Evolutionary conservation across 805 yeast species (phyloP).

Genomic region (Metschnikowia sp.): DNA sequence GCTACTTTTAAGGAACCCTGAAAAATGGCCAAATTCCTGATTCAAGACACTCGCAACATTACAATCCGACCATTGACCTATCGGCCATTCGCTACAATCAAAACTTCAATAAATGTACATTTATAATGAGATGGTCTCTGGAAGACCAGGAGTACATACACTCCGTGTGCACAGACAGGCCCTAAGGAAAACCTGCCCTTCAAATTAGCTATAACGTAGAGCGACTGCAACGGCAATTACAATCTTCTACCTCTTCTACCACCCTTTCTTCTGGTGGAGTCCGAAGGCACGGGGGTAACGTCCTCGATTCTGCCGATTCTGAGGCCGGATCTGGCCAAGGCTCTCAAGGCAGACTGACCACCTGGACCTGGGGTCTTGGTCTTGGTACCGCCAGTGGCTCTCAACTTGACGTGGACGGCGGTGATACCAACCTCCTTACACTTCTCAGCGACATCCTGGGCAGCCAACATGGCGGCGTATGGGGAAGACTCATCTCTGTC

Average conservation of each 20-base stretch:
- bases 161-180: slow-evolving; percentile 4
- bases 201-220: too few species aligned
- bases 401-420: slow-evolving; percentile 98
- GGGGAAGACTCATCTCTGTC: slow-evolving; percentile 99
- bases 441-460: slow-evolving; percentile 98
- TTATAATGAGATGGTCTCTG: slow-evolving; percentile 12
- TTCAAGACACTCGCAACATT: background rate
- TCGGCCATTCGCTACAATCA: background rate
- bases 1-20: too few species aligned
- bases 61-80: too few species aligned
- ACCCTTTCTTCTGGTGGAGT: slow-evolving; percentile 99
- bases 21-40: background rate
- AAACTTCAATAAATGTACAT: slow-evolving; percentile 12
- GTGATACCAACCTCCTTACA: slow-evolving; percentile 99
- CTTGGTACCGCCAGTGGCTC: slow-evolving; percentile 99
- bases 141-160: slow-evolving; percentile 9
- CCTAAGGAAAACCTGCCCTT: too few species aligned
- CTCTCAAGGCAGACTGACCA: slow-evolving; percentile 99
- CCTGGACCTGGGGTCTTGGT: slow-evolving; percentile 99
- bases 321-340: slow-evolving; percentile 99
- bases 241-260: slow-evolving; percentile 99
- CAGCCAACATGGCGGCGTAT: slow-evolving; percentile 99
- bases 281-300: slow-evolving; percentile 99
- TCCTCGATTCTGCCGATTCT: slow-evolving; percentile 99
- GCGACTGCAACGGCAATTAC: slow-evolving; percentile 25